Conservation (phyloP, 2,329 filamentous ascomycete genomes). For the Penicillium sp. region DNA sequence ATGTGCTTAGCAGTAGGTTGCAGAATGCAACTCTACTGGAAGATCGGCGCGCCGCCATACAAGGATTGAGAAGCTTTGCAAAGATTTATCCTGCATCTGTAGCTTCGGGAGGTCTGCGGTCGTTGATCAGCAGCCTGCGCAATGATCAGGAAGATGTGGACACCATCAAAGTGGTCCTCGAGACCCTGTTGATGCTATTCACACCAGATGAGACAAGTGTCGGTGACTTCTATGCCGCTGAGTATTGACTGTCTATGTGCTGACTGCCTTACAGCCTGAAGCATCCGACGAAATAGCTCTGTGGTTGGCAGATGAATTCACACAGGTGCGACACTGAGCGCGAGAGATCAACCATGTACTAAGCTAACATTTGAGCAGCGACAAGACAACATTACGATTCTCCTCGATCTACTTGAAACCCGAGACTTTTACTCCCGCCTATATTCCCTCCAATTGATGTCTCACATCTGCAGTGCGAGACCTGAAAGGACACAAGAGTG, state of each 20-base stretch:
- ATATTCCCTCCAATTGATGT: slow-evolving; percentile 85
- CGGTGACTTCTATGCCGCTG: slow-evolving; percentile 29
- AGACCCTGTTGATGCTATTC: slow-evolving; percentile 94
- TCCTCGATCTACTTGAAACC: slow-evolving; percentile 85
- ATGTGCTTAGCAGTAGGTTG: slow-evolving; percentile 80
- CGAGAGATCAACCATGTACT: slow-evolving; percentile 4
- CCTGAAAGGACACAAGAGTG: slow-evolving; percentile 94
- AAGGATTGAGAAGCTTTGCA: slow-evolving; percentile 90
- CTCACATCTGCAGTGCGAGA: slow-evolving; percentile 78
- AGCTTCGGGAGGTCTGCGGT: slow-evolving; percentile 85
- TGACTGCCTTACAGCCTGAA: slow-evolving; percentile 63
- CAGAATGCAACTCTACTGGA: slow-evolving; percentile 88
- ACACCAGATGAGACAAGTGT: slow-evolving; percentile 63
- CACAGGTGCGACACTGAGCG: slow-evolving; percentile 60
- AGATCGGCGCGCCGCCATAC: slow-evolving; percentile 87
- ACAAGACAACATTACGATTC: slow-evolving; percentile 90
- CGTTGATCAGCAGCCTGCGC: slow-evolving; percentile 77
- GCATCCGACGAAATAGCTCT: slow-evolving; percentile 93
- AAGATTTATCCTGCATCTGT: slow-evolving; percentile 96
- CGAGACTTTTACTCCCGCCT: slow-evolving; percentile 86
- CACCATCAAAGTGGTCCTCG: slow-evolving; percentile 89
- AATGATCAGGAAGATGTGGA: slow-evolving; percentile 94
- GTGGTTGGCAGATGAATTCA: slow-evolving; percentile 97
- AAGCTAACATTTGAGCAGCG: slow-evolving; percentile 60
- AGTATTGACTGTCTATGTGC: slow-evolving; percentile 5